Percentiles rank a stretch among this genome's conserved stretches.
Conservation (phyloP, 2,329 filamentous ascomycete genomes). For the Penicillium sp. region DNA sequence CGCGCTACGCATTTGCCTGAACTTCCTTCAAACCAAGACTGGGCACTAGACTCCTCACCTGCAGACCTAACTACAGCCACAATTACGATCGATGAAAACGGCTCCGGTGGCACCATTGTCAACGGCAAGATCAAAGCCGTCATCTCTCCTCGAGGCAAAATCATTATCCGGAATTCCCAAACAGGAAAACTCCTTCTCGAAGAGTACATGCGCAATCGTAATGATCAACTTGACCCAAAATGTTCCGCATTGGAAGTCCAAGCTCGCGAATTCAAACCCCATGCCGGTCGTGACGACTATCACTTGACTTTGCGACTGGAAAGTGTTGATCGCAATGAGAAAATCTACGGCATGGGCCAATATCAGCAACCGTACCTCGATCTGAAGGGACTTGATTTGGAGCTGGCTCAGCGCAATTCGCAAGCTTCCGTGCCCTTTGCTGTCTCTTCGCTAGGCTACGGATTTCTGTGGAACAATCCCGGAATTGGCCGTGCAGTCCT, state of each 20-base stretch:
- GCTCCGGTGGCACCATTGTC: slow-evolving; percentile 31
- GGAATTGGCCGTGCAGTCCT: slow-evolving; percentile 58
- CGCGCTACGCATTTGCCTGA: slow-evolving; percentile 34
- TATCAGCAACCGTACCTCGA: slow-evolving; percentile 63
- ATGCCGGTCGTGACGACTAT: slow-evolving; percentile 50
- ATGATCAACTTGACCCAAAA: slow-evolving; percentile 54
- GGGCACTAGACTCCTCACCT: slow-evolving; percentile 30
- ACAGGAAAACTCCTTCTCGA: slow-evolving; percentile 46
- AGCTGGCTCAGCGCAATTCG: slow-evolving; percentile 63
- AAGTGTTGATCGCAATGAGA: slow-evolving; percentile 51
- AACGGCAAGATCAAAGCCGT: slow-evolving; percentile 50
- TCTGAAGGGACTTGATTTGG: slow-evolving; percentile 59
- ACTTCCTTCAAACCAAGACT: slow-evolving; percentile 31
- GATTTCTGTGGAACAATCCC: slow-evolving; percentile 65
- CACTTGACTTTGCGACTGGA: slow-evolving; percentile 59
- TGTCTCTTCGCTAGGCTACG: slow-evolving; percentile 58
- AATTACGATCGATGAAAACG: slow-evolving; percentile 16
- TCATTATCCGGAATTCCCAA: slow-evolving; percentile 43
- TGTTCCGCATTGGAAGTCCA: slow-evolving; percentile 55
- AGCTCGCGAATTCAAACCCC: slow-evolving; percentile 56
- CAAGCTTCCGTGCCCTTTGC: slow-evolving; percentile 63
- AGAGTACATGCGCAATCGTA: slow-evolving; percentile 51
- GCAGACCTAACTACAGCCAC: neutral
- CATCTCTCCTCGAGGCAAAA: slow-evolving; percentile 48
- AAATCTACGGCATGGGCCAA: slow-evolving; percentile 66